Conservation (phyloP, 2,329 filamentous ascomycete species). For the Penicillium sp. region DNA sequence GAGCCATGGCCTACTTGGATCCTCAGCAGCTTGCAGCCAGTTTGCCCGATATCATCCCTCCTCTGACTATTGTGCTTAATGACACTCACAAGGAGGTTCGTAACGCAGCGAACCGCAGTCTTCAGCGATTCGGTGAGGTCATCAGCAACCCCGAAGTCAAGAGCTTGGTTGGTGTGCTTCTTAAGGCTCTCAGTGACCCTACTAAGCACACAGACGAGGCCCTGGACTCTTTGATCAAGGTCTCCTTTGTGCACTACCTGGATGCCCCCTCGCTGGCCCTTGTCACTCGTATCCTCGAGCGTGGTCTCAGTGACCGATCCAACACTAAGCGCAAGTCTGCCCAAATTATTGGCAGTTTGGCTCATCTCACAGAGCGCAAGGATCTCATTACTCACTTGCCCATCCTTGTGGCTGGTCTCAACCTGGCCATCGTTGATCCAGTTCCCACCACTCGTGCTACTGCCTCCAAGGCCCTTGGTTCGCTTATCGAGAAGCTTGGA, state of each 20-base stretch:
- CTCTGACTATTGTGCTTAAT: slow-evolving; percentile 88
- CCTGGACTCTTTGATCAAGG: slow-evolving; percentile 89
- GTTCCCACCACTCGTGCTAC: slow-evolving; percentile 96
- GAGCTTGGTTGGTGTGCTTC: slow-evolving; percentile 81
- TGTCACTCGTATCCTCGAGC: slow-evolving; percentile 91
- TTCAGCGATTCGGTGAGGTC: slow-evolving; percentile 97
- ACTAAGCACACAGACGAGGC: slow-evolving; percentile 97
- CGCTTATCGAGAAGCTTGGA: slow-evolving; percentile 95
- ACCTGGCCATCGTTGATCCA: slow-evolving; percentile 87
- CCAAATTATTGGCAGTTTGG: slow-evolving; percentile 96
- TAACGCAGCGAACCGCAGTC: slow-evolving; percentile 84
- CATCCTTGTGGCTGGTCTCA: slow-evolving; percentile 86
- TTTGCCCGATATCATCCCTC: slow-evolving; percentile 94
- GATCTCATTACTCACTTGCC: slow-evolving; percentile 89
- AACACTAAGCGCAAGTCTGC: slow-evolving; percentile 94
- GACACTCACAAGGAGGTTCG: slow-evolving; percentile 98
- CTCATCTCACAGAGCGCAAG: slow-evolving; percentile 94
- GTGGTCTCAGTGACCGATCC: slow-evolving; percentile 86
- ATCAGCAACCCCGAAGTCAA: slow-evolving; percentile 98
- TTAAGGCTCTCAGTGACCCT: slow-evolving; percentile 95
- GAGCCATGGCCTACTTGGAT: slow-evolving; percentile 98
- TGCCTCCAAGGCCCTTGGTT: slow-evolving; percentile 91
- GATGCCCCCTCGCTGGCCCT: slow-evolving; percentile 93
- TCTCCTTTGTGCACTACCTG: slow-evolving; percentile 98
- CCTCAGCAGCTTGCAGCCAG: slow-evolving; percentile 91